Evolutionary conservation across 441 rosid species (phyloP), one percentile per base, ranked within the genome.

Genomic region (Adansonia grandidieri): DNA sequence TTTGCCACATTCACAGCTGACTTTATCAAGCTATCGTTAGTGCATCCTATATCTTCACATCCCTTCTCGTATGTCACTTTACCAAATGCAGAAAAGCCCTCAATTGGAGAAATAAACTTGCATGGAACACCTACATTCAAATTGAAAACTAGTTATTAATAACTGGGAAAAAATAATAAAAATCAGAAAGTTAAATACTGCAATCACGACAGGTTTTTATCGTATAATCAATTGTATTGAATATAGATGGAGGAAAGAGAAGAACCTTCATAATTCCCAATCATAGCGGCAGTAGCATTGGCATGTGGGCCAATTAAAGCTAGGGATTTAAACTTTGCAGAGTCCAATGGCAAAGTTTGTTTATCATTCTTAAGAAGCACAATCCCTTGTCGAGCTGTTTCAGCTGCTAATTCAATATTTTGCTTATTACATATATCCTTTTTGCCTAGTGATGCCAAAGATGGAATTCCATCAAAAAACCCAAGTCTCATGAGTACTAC

Each of bases 311-410:
- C 90, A 15, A 89, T 74, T 1, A 86, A 13, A 0, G 88, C 86
- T 6, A 89, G 37, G 3, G 50, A 82, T 37, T 83, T 85, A 28
- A 80, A 50, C 1, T 13, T 37, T 0, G 56, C 6, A 11, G 47
- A 0, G 0, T 69, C 65, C 17, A 89, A 73, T 3, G 97, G 94
- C 76, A 92, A 77, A 61, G 82, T 78, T n/a, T 54, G 67, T 22
- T 66, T 37, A 66, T 77, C 82, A 24, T 88, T 88, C 77, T 88
- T 88, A 57, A 88, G 80, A 40, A 92, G 88, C 2, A 90, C 93
- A 42, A 86, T 90, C 60, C 95, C 94, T 48, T 91, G 79, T 17
- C 79, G 86, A 0, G 92, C 95, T 0, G 89, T 92, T 53, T 84
- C 87, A 3, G 79, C 15, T 0, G 94, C 95, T 6, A 89, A 77